Evolutionary conservation across 805 yeast species (phyloP).

Genomic region (Millerago galiae): DNA sequence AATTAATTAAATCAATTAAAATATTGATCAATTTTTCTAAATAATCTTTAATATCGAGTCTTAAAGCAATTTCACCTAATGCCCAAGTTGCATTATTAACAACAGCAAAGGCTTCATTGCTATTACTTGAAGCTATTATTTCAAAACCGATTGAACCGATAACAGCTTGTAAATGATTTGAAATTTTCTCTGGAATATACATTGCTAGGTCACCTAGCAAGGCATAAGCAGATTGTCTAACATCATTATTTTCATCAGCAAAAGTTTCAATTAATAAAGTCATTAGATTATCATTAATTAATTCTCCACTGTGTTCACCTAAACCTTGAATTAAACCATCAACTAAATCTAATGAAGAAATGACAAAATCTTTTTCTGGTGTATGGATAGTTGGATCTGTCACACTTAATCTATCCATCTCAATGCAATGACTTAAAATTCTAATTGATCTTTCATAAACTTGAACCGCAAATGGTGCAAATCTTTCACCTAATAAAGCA

Average conservation of each 20-base stretch:
- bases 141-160: slow-evolving; percentile 66
- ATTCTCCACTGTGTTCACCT: slow-evolving; percentile 51
- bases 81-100: slow-evolving; percentile 94
- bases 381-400: slow-evolving; percentile 62
- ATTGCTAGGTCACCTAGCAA: slow-evolving; percentile 85
- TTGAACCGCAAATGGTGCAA: slow-evolving; percentile 84
- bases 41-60: slow-evolving; percentile 46
- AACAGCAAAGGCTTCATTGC: slow-evolving; percentile 49
- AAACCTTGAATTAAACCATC: slow-evolving; percentile 94
- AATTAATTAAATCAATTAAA: slow-evolving; percentile 53
- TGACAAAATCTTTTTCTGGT: slow-evolving; percentile 87
- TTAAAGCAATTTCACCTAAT: slow-evolving; percentile 76
- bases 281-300: slow-evolving; percentile 48
- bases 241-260: slow-evolving; percentile 74
- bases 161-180: slow-evolving; percentile 43
- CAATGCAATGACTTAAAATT: slow-evolving; percentile 63
- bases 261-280: slow-evolving; percentile 61
- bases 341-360: slow-evolving; percentile 81
- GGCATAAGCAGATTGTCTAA: slow-evolving; percentile 90
- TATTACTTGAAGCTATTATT: slow-evolving; percentile 40
- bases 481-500: slow-evolving; percentile 73
- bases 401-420: slow-evolving; percentile 55
- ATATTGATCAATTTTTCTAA: slow-evolving; percentile 46
- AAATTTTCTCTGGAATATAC: slow-evolving; percentile 28
- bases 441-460: slow-evolving; percentile 74